Base-by-base conservation (phyloP, 169 alveolate species). In the Cryptosporidium tyzzeri region DNA sequence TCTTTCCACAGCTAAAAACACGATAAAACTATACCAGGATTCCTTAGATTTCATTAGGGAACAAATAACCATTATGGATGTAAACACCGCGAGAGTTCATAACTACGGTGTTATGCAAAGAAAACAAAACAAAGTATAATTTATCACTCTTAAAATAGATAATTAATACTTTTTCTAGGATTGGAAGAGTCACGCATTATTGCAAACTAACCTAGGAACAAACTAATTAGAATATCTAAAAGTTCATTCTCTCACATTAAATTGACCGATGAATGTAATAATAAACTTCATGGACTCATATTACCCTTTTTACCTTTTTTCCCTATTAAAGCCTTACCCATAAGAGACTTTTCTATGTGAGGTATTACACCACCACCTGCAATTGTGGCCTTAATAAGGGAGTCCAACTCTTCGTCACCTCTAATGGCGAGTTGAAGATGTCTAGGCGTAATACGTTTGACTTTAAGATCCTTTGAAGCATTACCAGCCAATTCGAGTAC, bases 351-450 rank as follows among this genome's bases (percentile, higher is more conserved):
- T 92, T 98, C 99, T 65, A 98, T 98, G 92, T 98, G 99, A 58
- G 99, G 99, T 58, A 98, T 98, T 91, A 98, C 99, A 91, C 99
- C 99, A 92, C 99, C 99, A 55, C 99, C 99, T 33, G 99, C 99
- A 89, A 98, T 98, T 21, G 99, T 98, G 12, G 99, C 99, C 93
- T 97, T 98, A 91, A 98, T 97, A 84, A 98, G 96, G 41, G 98
- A 95, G 92, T 98, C 99, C 62, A 98, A 92, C 92, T 98, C 99
- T 91, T 98, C 99, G 93, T 98, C 99, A 70, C 99, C 99, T 95
- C 98, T 93, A 84, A 91, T 93, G 51, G 99, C 99, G 59, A 98
- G 96, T 85, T 97, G 99, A 86, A 98, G 91, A 93, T 97, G 99
- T 91, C 99, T 96, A 10, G 99, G 99, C 12, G 99, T 97, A 73